Evolutionary conservation across 768 basidiomycete species (phyloP).

Genomic region (Inosperma sp.): DNA sequence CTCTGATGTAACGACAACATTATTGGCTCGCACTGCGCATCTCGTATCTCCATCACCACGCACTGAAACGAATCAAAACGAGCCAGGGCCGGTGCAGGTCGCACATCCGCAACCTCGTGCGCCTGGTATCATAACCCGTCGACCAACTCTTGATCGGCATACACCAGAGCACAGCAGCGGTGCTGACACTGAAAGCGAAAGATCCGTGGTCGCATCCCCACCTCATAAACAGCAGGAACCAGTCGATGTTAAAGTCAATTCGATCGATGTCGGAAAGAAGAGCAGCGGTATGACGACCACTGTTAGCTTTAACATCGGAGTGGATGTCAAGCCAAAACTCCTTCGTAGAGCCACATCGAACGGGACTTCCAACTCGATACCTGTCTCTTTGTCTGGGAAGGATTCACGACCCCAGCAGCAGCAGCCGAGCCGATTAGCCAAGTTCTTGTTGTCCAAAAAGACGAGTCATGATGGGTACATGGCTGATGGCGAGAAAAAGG

Average conservation of each 20-base stretch:
- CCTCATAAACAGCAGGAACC: neutral
- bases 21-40: too few relatives aligned
- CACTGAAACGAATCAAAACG: constrained; percentile 2
- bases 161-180: constrained; percentile 2
- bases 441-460: constrained; percentile 16
- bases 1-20: neutral
- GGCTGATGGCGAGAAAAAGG: constrained; percentile 6
- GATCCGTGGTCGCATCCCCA: neutral
- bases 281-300: neutral
- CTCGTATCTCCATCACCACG: too few relatives aligned
- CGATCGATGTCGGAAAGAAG: constrained; percentile 3
- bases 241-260: constrained; percentile 5
- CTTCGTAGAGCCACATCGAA: neutral
- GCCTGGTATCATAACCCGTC: neutral
- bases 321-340: constrained; percentile 1
- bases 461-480: constrained; percentile 7
- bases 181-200: constrained; percentile 4
- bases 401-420: neutral
- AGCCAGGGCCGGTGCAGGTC: neutral
- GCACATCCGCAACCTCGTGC: constrained; percentile 2
- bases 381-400: constrained; percentile 2
- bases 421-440: constrained; percentile 10
- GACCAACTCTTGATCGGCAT: constrained; percentile 1
- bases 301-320: constrained; percentile 3
- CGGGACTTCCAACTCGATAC: constrained; percentile 1